Evolutionary conservation across 83 land plant species (phyloP), one percentile per base, ranked within the genome.

Genomic region (Diphasiastrum complanatum): DNA sequence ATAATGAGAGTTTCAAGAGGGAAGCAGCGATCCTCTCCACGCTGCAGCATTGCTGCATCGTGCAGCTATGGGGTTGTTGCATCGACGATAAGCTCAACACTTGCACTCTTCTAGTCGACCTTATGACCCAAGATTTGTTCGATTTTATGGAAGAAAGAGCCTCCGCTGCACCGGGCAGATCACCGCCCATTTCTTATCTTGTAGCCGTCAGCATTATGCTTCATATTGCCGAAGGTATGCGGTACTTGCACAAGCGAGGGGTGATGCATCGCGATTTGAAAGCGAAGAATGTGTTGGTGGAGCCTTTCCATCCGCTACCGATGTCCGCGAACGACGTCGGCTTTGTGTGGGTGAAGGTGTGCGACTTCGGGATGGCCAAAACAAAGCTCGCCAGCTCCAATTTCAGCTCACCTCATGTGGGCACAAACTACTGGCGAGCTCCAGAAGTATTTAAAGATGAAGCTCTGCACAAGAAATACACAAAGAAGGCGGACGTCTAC

Each of bases 181-280:
- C 14, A 3, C n/a, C n/a, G n/a, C 60, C 60, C 3, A 33, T 55
- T 26, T 10, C 20, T 8, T 1, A 33, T 24, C 23, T 19, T 1
- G 60, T 55, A n/a, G 36, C 36, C n/a, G 5, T 55, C 10, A 40
- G 35, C 60, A 55, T 55, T 2, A 8, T 55, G 60, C 36, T 55
- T 12, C 60, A 55, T 33, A 55, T 55, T 11, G 60, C 60, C 36
- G 34, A 55, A 31, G 60, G 60, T 4, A 30, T 55, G 60, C 16
- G 35, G 35, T 55, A 29, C 35, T 12, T 55, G 35, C 60, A 55
- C 22, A 22, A 30, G 2, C 14, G 18, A 6, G 16, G 36, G 0
- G 14, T 34, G 36, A 24, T 40, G 1, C 60, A 55, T 33, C 60
- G 60, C 20, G 60, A 55, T 24, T 14, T 55, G 23, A 55, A 55